Evolutionary conservation across 768 basidiomycete species (phyloP).

Genomic region (Tylopilus cervinicoccineus): DNA sequence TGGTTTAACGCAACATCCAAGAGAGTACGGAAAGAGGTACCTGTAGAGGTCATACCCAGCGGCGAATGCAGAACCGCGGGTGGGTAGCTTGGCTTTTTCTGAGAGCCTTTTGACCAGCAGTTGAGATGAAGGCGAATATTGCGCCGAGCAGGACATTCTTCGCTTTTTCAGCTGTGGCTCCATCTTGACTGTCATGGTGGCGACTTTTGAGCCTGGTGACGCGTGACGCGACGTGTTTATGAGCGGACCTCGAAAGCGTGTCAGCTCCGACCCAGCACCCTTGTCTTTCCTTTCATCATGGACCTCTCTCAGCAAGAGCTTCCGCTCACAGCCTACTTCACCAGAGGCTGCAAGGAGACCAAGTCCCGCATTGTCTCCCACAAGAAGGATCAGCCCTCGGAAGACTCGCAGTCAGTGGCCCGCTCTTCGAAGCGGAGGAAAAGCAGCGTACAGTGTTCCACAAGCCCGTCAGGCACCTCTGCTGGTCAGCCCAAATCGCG

Average conservation of each 20-base stretch:
- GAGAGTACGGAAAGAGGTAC: conserved; percentile 35
- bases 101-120: conserved; percentile 86
- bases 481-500: conserved; percentile 4
- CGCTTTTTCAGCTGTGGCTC: conserved; percentile 52
- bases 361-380: not conserved
- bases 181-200: conserved; percentile 21
- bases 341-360: conserved; percentile 10
- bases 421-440: conserved; percentile 20
- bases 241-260: conserved; percentile 36
- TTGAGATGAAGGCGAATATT: conserved; percentile 38
- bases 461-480: not conserved
- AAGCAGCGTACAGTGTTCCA: not conserved
- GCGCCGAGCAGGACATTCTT: conserved; percentile 47
- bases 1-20: conserved; percentile 1
- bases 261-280: conserved; percentile 35
- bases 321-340: conserved; percentile 28
- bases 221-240: conserved; percentile 22
- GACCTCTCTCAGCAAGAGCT: conserved; percentile 33
- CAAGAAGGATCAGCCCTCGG: conserved; percentile 5
- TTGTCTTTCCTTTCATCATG: conserved; percentile 15
- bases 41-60: conserved; percentile 97
- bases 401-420: conserved; percentile 3
- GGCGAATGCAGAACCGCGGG: conserved; percentile 78
- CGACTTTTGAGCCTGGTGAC: not conserved
- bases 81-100: conserved; percentile 77